Evolutionary conservation across 73 alveolate genomes (phyloP), one percentile per base, ranked within the genome.

Genomic region (Effrenium voratum): DNA sequence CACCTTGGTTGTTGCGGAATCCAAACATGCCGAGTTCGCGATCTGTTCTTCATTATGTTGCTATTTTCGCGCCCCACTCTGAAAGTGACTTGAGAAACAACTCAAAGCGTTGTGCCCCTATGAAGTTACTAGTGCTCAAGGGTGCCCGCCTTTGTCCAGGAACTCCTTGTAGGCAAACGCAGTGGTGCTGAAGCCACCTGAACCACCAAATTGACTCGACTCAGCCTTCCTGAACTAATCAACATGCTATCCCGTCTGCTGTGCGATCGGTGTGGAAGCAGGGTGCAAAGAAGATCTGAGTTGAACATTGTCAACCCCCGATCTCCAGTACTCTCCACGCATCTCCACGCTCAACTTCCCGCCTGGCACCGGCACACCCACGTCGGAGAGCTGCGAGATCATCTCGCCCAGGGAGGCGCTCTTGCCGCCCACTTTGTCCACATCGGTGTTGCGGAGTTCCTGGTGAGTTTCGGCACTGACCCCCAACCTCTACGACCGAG

Each of bases 381-480:
- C 93, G 26, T 79, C 94, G 46, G 99, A 80, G n/a, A 93, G 93
- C 86, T 93, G 93, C 70, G 93, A 93, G 75, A 93, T 80, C 99
- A 93, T 93, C 93, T 93, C 99, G 36, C 99, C 99, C 75, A 93
- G n/a, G 46, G 99, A 93, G 1, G 94, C 99, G 38, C 94, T 59
- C 85, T 93, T 93, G 43, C 99, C 99, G 34, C 99, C 99, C 34
- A 93, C 99, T 66, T 80, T 80, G 52, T 79, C 93, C 93, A 93
- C 94, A 47, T 93, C 99, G 55, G 97, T 90, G 97, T 90, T 90
- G 41, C 97, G 97, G 77, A 90, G 57, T 73, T 72, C 92, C 92
- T 82, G 75, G 43, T 22, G 12, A 0, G 34, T 30, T 45, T 5
- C 77, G 77, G 77, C 40, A 15, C 40, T 5, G 77, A 5, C n/a